A percentile compares a stretch with the other conserved stretches of the same genome.
Conservation (phyloP, 1,284 basidiomycete species). For the Trametes pubescens region DNA sequence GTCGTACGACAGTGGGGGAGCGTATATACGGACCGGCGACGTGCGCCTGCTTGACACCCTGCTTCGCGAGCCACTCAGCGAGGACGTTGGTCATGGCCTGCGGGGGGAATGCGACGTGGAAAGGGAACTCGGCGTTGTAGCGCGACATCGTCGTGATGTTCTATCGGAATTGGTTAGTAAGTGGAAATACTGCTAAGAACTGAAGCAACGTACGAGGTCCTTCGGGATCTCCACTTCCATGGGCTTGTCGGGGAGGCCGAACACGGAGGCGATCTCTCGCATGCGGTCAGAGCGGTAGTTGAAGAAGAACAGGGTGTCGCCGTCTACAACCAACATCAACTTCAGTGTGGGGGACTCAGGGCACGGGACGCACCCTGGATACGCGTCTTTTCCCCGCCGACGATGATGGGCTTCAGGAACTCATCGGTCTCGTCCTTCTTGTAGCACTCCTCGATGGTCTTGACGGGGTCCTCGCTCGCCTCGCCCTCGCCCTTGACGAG, state of each 20-base stretch:
- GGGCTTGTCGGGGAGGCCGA: constrained; percentile 84
- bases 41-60: constrained; percentile 85
- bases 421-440: constrained; percentile 88
- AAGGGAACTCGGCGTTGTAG: constrained; percentile 92
- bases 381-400: constrained; percentile 79
- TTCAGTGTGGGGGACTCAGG: neutral
- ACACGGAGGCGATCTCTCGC: constrained; percentile 85
- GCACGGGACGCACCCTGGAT: constrained; percentile 69
- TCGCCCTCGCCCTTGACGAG: constrained; percentile 82
- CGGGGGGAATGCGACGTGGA: constrained; percentile 88
- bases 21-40: constrained; percentile 67
- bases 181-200: neutral
- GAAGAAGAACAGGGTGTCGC: constrained; percentile 91
- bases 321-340: constrained; percentile 45
- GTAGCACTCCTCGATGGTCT: constrained; percentile 78
- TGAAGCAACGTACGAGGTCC: constrained; percentile 63
- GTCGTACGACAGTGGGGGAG: constrained; percentile 4
- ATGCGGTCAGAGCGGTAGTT: constrained; percentile 96
- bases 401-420: constrained; percentile 92
- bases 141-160: constrained; percentile 91
- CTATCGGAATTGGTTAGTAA: constrained; percentile 46
- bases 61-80: constrained; percentile 85
- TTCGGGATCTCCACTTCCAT: constrained; percentile 86
- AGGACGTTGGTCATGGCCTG: constrained; percentile 92
- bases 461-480: constrained; percentile 65